Percentiles rank a stretch among this genome's conserved stretches.
phyloP scores from a whole-genome alignment of 495 filamentous ascomycete species.

The Chaetomium cochliodes region DNA sequence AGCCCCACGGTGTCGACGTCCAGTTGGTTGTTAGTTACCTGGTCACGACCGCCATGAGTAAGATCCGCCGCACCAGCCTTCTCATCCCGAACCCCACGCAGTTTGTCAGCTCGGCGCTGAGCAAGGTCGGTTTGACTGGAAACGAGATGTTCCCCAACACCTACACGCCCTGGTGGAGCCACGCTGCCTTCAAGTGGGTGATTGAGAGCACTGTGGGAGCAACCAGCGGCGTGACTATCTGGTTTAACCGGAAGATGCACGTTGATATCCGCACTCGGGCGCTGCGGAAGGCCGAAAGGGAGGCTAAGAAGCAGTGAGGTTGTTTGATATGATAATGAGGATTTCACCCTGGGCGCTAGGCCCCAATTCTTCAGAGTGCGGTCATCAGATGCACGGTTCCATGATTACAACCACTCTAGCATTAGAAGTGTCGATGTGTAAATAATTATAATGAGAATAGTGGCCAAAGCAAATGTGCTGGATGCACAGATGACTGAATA shows the following conservation, averaged over 20 bases:
- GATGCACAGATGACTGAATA: too few species aligned
- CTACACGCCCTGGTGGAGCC: conserved; percentile 89
- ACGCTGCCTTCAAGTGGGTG: conserved; percentile 84
- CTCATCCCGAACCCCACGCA: conserved; percentile 76
- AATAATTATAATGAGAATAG: too few species aligned
- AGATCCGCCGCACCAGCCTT: conserved; percentile 74
- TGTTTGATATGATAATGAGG: too few species aligned
- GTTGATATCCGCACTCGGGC: conserved; percentile 82
- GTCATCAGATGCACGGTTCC: too few species aligned
- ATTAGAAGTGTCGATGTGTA: too few species aligned
- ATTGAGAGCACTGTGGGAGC: conserved; percentile 68
- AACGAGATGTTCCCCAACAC: conserved; percentile 74
- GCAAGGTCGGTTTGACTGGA: conserved; percentile 76
- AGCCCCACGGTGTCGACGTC: conserved; percentile 74
- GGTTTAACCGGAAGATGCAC: conserved; percentile 77
- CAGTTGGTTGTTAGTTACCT: conserved; percentile 87
- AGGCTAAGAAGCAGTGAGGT: conserved; percentile 59
- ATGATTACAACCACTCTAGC: too few species aligned
- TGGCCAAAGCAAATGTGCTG: too few species aligned
- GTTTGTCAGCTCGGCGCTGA: conserved; percentile 76
- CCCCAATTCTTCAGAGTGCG: too few species aligned
- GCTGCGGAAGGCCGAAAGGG: conserved; percentile 82
- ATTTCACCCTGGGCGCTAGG: too few species aligned
- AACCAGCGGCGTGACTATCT: conserved; percentile 60
- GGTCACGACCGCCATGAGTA: conserved; percentile 93